Conservation (phyloP, 1,284 basidiomycete genomes). For the Moesziomyces globuligerus region DNA sequence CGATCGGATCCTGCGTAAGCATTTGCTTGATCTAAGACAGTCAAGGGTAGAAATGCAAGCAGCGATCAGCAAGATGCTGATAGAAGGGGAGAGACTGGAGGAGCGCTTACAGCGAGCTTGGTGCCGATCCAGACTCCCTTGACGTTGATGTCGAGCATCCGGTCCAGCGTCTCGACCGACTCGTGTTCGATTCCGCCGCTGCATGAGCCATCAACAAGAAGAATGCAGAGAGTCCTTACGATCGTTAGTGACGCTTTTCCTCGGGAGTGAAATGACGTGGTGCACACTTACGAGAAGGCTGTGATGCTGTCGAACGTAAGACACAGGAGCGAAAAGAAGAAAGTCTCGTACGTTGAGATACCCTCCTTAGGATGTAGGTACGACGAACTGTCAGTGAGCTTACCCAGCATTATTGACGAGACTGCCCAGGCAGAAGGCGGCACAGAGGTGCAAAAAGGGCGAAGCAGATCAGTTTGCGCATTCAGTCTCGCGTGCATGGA, state of each 20-base stretch:
- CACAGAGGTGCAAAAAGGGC: not conserved
- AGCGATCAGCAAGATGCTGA: not conserved
- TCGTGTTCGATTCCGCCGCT: slow-evolving; percentile 43
- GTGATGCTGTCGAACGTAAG: slow-evolving; percentile 1
- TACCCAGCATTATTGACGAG: slow-evolving; percentile 43
- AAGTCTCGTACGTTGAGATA: too few species aligned
- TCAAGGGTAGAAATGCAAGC: not conserved
- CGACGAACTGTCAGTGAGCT: too few species aligned
- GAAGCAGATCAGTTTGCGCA: too few species aligned
- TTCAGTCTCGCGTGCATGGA: not conserved
- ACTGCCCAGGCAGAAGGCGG: slow-evolving; percentile 5
- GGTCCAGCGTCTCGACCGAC: slow-evolving; percentile 32
- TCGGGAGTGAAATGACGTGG: not conserved
- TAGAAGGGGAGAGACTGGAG: too few species aligned
- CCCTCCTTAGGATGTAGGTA: too few species aligned
- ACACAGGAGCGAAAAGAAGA: too few species aligned
- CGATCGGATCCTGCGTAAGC: slow-evolving; percentile 38
- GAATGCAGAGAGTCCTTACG: slow-evolving; percentile 21
- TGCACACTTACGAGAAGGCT: slow-evolving; percentile 3
- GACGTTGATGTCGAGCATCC: slow-evolving; percentile 45
- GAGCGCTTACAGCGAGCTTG: slow-evolving; percentile 19
- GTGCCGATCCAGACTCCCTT: slow-evolving; percentile 45
- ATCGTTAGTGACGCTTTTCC: too few species aligned
- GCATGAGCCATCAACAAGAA: slow-evolving; percentile 1
- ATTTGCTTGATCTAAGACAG: slow-evolving; percentile 26